Evolutionary conservation across 202 grass and related monocot genomes (phyloP), one percentile per base, ranked within the genome.

Genomic region (Panicum hallii): DNA sequence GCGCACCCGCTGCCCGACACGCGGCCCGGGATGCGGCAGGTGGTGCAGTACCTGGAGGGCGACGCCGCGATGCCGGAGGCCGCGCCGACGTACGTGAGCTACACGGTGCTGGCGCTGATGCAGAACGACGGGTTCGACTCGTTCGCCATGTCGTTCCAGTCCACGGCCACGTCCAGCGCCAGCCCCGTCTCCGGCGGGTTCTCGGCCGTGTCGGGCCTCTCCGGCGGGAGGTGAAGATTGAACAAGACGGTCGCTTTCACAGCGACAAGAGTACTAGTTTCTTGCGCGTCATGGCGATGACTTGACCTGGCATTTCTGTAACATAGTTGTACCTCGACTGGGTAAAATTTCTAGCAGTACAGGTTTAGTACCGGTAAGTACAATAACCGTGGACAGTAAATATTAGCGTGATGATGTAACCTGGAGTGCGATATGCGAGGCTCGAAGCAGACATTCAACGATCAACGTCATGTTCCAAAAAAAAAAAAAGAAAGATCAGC

Each of bases 121-220:
- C 84, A 87, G 70, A 89, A 87, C 67, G 90, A 89, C 32, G 90
- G 90, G 16, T 92, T 92, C 70, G 90, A 92, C 72, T 83, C 84
- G 0, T 92, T 84, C 63, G 70, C 76, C 63, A 61, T 73, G 87
- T 92, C 90, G 4, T 89, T 84, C 84, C 90, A 84, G 16, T 92
- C 87, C 79, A 78, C 80, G 23, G 87, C 14, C 42, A 54, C 84
- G 9, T 82, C 80, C 4, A 12, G 42, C 70, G 54, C 40, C 89
- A 77, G 80, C 76, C 84, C 81, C 76, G 58, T 80, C 3, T 84
- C 85, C 70, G 85, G 75, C 26, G 81, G n/a, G 7, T 57, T 63
- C 69, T 87, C 89, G 0, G 75, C 68, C 19, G 74, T 77, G 14
- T 84, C 87, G 9, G 82, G 84, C 0, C 83, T 92, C 77, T 92